Conservation (phyloP, 2,329 filamentous ascomycete genomes). For the Epicoccum nigrum region DNA sequence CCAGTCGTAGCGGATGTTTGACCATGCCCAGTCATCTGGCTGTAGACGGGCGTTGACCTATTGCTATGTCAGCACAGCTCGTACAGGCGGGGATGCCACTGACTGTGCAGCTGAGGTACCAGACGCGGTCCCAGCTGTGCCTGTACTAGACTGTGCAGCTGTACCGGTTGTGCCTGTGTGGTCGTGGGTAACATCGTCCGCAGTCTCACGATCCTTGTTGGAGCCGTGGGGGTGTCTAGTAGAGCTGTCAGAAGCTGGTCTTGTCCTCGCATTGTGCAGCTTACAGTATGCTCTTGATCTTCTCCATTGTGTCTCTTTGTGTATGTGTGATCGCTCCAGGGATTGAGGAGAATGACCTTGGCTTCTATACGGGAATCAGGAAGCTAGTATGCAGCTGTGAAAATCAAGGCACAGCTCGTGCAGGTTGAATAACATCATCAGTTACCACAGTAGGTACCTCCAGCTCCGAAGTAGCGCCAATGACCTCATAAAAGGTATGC, state of each 20-base stretch:
- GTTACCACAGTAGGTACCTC: slow-evolving; percentile 22
- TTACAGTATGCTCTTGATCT: slow-evolving; percentile 54
- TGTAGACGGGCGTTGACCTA: slow-evolving; percentile 34
- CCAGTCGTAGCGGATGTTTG: slow-evolving; percentile 10
- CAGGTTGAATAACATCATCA: slow-evolving; percentile 23
- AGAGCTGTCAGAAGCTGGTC: slow-evolving; percentile 23
- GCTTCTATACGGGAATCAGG: slow-evolving; percentile 9
- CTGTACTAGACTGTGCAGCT: slow-evolving; percentile 6
- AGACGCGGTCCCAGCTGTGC: slow-evolving; percentile 1
- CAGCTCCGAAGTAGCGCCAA: slow-evolving; percentile 11
- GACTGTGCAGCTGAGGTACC: neutral
- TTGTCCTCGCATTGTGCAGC: slow-evolving; percentile 7
- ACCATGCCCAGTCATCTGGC: slow-evolving; percentile 31
- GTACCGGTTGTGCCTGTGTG: slow-evolving; percentile 21
- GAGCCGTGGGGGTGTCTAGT: slow-evolving; percentile 43
- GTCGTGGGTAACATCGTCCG: slow-evolving; percentile 22
- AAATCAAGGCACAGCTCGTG: slow-evolving; percentile 34
- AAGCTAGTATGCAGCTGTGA: slow-evolving; percentile 3
- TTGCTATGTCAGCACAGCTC: neutral
- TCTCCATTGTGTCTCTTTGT: slow-evolving; percentile 46
- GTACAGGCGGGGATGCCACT: neutral
- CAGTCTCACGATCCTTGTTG: slow-evolving; percentile 44
- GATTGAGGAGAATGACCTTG: slow-evolving; percentile 6
- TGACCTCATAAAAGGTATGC: slow-evolving; percentile 11
- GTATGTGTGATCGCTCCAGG: slow-evolving; percentile 17